Evolutionary conservation across 352 stramenopile species (phyloP), one percentile per base, ranked within the genome.

Genomic region (Phytophthora boehmeriae): DNA sequence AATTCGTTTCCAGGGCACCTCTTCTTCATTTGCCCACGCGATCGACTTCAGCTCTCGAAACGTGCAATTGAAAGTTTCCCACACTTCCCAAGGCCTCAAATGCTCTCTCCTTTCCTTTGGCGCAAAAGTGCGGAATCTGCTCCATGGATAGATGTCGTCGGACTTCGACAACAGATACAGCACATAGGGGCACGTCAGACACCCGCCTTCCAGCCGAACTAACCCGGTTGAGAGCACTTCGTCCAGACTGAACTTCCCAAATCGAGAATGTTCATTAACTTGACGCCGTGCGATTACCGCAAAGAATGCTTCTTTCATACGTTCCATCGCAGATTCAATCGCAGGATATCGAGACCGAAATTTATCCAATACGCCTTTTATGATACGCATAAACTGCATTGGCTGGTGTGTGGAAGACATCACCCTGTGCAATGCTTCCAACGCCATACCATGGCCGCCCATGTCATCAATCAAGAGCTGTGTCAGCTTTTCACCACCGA

Each of bases 271-370:
- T 34, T 8, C 19, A 58, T 51, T 16, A 48, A 71, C 45, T 10
- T 0, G 14, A 9, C 52, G 58, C 44, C 39, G 42, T 49, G 46
- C 41, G 23, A 73, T 54, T 8, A 72, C 58, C 8, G 58, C 57
- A 23, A 68, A 38, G 41, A 71, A 71, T 34, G 44, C 57, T 30
- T 71, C 16, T 19, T n/a, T 52, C 49, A 66, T 71, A 44, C 20
- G 51, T 1, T 48, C 1, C 35, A 63, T 59, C n/a, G 59, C 16
- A 4, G 32, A 9, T 38, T 44, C 36, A 63, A 71, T 71, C 23
- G 27, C 35, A 54, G 49, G 48, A 34, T 59, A 67, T 41, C 23
- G 16, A 20, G 25, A 0, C 35, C 41, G 49, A 44, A 60, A 43
- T 22, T 19, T 45, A 54, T 6, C 9, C 39, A 63, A 34, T 32